Evolutionary conservation across 495 filamentous ascomycete genomes (phyloP), one percentile per base, ranked within the genome.

Genomic region (Daldinia vernicosa): DNA sequence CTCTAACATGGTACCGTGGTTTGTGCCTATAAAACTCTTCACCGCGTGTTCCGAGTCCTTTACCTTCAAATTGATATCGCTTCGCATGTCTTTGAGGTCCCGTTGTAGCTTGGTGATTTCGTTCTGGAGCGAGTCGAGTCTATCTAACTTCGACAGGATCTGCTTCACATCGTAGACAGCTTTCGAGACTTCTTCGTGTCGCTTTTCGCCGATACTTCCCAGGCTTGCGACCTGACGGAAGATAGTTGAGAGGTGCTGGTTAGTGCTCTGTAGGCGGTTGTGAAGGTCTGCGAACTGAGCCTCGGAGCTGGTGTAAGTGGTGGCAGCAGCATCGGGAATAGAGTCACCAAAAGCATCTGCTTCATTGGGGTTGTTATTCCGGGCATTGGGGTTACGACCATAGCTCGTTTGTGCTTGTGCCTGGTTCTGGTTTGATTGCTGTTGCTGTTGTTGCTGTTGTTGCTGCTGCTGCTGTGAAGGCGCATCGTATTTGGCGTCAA

Each of bases 231-330:
- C 72, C 50, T 91, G 84, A 47, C 87, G 87, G 78, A 91, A 85
- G 76, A 95, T 84, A 77, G 84, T 88, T 50, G 87, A 88, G 33
- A 92, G 81, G 59, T 90, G 89, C 69, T 93, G 89, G 82, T 89
- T 89, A 68, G 94, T 82, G 47, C 84, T 84, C 77, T 97, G 91
- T 7, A 98, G 79, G 8, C 93, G 89, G 83, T 91, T 90, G 78
- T 93, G 87, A 9, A 98, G 84, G 75, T 98, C 93, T 15, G 83
- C 84, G 76, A 97, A 95, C 75, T 96, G 93, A 24, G 85, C 84
- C 57, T 82, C 83, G 70, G 85, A 84, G 59, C 79, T 84, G 5
- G 82, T 78, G 57, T 87, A 83, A 9, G 80, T 75, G 11, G 83
- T 81, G 68, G 89, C 82, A 1, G 78, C 63, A 12, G 77, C 58